Conservation (phyloP, 179 eudicot species). For the Silene coronaria region DNA sequence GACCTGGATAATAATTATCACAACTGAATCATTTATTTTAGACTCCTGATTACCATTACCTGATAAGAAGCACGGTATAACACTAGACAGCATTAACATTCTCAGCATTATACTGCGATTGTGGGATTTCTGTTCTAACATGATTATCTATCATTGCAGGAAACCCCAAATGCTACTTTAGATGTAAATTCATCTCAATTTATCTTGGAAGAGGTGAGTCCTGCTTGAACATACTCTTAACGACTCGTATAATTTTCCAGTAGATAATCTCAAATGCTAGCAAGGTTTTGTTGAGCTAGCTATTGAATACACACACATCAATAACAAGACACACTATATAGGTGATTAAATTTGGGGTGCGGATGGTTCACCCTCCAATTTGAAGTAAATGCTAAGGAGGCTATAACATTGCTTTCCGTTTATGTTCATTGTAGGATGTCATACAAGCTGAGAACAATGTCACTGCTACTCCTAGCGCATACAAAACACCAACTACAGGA, state of each 20-base stretch:
- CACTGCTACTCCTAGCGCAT: slow-evolving; percentile 18
- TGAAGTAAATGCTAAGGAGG: neutral
- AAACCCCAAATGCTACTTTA: slow-evolving; percentile 16
- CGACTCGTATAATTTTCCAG: neutral
- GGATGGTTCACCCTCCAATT: too few species aligned
- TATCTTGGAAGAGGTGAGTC: slow-evolving; percentile 27
- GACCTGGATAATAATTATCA: neutral
- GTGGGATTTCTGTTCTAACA: neutral
- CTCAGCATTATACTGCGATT: neutral
- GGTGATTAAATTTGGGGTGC: too few species aligned
- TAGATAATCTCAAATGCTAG: neutral
- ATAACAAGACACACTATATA: too few species aligned
- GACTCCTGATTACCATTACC: neutral
- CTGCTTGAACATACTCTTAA: neutral
- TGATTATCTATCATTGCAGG: slow-evolving; percentile 24
- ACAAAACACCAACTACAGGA: slow-evolving; percentile 29
- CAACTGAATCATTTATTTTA: neutral
- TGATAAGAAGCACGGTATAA: neutral
- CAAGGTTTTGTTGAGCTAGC: too few species aligned
- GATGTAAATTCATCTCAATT: slow-evolving; percentile 8
- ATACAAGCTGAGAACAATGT: slow-evolving; percentile 14
- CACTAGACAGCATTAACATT: neutral
- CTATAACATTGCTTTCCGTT: neutral
- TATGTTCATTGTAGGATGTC: slow-evolving; percentile 21
- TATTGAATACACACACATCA: too few species aligned